Evolutionary conservation across 345 rosid species (phyloP), one percentile per base, ranked within the genome.

Genomic region (Gossypium sturtianum): DNA sequence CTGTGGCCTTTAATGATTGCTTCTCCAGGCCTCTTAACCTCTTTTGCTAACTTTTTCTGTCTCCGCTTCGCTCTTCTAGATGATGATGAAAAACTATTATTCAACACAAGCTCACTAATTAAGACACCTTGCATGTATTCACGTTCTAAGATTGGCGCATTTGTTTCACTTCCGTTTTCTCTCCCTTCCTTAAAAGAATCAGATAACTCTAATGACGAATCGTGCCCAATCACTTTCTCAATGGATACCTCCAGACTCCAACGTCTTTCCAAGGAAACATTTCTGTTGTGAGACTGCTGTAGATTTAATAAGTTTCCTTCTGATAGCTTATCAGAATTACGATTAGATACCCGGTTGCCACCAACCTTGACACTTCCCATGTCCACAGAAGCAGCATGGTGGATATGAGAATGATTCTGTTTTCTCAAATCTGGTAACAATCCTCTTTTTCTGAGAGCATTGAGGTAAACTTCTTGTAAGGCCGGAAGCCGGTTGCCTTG

Each of bases 221-320:
- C 93, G 79, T 90, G 91, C 63, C 91, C 97, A 67, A 95, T 95
- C 82, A 90, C 97, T 77, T 93, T 95, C 86, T 95, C 99, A 61
- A 95, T 88, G 64, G 97, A 89, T 25, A 93, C 99, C 84, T 95
- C 98, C 74, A 93, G 98, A 82, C 99, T 95, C 99, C 97, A 93
- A 48, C 97, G 92, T 80, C 99, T 89, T 77, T 93, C 94, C 71
- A 95, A 76, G 75, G 97, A 89, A 77, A 93, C 93, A 74, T 84
- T 87, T 72, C 85, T 88, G 56, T 80, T 80, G 9, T 84, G 87
- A n/a, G 97, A 88, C 70, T 93, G 93, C 79, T 93, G 91, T 64
- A 94, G 84, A 82, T 88, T 89, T 38, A 93, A 79, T 45, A 93
- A 84, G 79, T 80, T 93, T 75, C 94, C 88, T 76, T 90, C 88